Base-by-base conservation (phyloP, 345 rosid genomes). In the Ailanthus altissimus region DNA sequence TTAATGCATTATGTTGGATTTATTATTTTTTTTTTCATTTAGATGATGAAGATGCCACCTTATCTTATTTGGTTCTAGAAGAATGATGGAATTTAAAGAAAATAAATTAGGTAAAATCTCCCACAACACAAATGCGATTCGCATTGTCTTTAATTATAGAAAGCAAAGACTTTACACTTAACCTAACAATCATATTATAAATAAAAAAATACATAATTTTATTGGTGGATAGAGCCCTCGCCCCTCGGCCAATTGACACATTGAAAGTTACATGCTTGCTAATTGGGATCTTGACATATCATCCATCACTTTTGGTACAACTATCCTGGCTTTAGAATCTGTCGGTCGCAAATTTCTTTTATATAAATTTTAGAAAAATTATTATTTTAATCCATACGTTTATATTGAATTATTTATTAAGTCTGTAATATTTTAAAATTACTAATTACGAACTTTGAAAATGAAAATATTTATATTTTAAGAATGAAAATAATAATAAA, bases 191-290 rank as follows among this genome's bases (percentile, higher is more conserved):
- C 47, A 63, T 40, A 32, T 38, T 14, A 63, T 16, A 63, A 18
- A 32, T 32, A 32, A 7, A 32, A 5, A 28, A 28, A 32, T 15
- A 21, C 9, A 15, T 26, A 62, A 62, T 15, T 62, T 62, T 18
- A 4, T 38, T 18, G 68, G n/a, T n/a, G n/a, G n/a, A 25, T 50
- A 74, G 40, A 62, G 58, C 49, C 46, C 28, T 61, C 49, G 70
- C 38, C 12, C 11, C 38, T 32, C n/a, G n/a, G n/a, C n/a, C n/a
- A n/a, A 32, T 49, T 36, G 60, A 50, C 70, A 21, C 14, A n/a
- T 49, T 74, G 77, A 74, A 20, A 38, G 65, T 63, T 23, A 63
- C 77, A 50, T 74, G 8, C 50, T 14, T 26, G 49, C 77, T 50
- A 70, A n/a, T 63, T 32, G 15, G 70, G 77, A 63, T 49, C 59